phyloP scores from a whole-genome alignment of 768 basidiomycete species.

The Udeniomyces megalosporus region DNA sequence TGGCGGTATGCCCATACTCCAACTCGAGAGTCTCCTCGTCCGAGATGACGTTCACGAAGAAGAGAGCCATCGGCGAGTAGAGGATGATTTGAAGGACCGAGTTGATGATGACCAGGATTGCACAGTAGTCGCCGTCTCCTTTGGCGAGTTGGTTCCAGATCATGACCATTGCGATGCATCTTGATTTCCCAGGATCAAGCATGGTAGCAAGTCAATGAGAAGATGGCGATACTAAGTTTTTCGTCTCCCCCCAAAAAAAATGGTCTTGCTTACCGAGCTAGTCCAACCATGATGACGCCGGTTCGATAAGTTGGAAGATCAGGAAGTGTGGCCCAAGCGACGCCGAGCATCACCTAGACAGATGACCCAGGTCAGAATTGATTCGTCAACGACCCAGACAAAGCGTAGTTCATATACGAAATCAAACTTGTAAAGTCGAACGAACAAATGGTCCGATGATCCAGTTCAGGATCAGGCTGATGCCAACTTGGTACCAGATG shows the following conservation, averaged over 20 bases:
- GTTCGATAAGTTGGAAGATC: conserved; percentile 50
- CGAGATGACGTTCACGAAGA: conserved; percentile 59
- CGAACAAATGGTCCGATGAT: conserved; percentile 49
- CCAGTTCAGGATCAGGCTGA: conserved; percentile 64
- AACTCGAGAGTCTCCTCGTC: conserved; percentile 20
- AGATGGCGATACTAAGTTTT: conserved; percentile 15
- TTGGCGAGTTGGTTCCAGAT: conserved; percentile 63
- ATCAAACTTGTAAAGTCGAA: neutral
- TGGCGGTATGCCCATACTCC: conserved; percentile 8
- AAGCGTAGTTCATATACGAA: no score
- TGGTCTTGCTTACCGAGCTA: conserved; percentile 41
- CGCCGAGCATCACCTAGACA: conserved; percentile 49
- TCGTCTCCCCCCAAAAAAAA: no score
- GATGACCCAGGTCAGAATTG: neutral
- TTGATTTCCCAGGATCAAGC: conserved; percentile 5
- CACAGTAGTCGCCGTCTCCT: conserved; percentile 57
- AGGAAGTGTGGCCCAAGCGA: conserved; percentile 72
- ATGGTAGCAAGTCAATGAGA: neutral
- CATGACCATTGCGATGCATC: conserved; percentile 32
- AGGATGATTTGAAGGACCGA: conserved; percentile 60
- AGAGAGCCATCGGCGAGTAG: conserved; percentile 54
- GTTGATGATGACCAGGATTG: conserved; percentile 61
- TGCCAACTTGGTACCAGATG: conserved; percentile 51
- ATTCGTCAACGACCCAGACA: neutral
- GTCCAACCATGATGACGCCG: conserved; percentile 68